Conservation (phyloP, 2,329 filamentous ascomycete genomes). For the Orbilia brochopaga region DNA sequence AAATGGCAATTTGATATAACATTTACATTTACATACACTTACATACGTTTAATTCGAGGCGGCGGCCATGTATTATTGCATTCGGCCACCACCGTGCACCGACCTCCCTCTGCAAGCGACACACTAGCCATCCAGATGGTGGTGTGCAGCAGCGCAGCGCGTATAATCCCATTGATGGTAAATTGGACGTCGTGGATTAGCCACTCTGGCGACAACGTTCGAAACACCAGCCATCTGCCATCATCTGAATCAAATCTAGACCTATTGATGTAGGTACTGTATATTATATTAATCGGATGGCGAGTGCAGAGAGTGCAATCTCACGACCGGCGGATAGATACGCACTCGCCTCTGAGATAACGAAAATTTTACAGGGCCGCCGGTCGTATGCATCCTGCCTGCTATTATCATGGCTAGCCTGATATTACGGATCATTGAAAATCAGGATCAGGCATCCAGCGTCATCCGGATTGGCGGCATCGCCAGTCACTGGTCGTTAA, state of each 20-base stretch:
- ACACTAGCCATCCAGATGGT: not conserved
- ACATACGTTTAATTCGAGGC: too few relatives aligned
- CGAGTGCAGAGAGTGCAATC: not conserved
- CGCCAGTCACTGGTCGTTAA: too few relatives aligned
- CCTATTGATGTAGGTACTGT: too few relatives aligned
- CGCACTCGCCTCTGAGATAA: constrained; percentile 12
- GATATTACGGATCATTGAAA: constrained; percentile 24
- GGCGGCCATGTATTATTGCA: not conserved
- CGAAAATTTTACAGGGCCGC: not conserved
- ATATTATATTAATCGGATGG: too few relatives aligned
- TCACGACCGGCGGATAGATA: constrained; percentile 12
- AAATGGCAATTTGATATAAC: not conserved
- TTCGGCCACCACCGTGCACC: not conserved
- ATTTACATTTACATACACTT: too few relatives aligned
- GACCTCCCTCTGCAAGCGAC: not conserved
- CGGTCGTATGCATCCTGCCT: not conserved
- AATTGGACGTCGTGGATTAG: constrained; percentile 9
- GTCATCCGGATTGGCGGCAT: constrained; percentile 24
- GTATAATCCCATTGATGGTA: not conserved
- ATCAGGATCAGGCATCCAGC: constrained; percentile 8
- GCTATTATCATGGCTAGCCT: constrained; percentile 1
- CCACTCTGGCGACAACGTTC: constrained; percentile 14
- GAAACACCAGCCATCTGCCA: not conserved
- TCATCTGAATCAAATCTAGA: constrained; percentile 20
- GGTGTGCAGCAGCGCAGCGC: constrained; percentile 1